Conservation (phyloP, 768 basidiomycete species). For the Mycena chlorophos region DNA sequence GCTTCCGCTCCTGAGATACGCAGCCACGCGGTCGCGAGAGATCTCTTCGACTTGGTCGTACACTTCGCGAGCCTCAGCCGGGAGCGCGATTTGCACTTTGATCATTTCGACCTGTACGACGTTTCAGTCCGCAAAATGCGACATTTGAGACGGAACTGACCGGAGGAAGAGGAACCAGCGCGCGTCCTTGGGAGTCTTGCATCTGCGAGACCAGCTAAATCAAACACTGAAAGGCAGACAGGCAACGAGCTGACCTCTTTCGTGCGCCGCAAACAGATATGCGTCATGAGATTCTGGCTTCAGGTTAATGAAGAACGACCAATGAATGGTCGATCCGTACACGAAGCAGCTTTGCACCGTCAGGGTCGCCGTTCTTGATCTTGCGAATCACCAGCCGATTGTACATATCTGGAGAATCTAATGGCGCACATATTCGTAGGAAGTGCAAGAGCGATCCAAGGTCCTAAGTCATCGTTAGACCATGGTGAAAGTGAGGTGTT, state of each 20-base stretch:
- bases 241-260: conserved; percentile 56
- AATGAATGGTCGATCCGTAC: conserved; percentile 40
- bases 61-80: conserved; percentile 58
- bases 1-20: conserved; percentile 46
- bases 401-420: conserved; percentile 83
- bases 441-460: conserved; percentile 86
- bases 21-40: conserved; percentile 63
- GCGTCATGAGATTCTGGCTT: conserved; percentile 55
- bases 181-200: conserved; percentile 76
- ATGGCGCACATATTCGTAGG: conserved; percentile 78
- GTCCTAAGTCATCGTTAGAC: conserved; percentile 53
- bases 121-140: neutral
- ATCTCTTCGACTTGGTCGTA: conserved; percentile 70
- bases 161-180: conserved; percentile 74
- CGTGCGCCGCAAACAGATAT: conserved; percentile 77
- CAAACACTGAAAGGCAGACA: neutral
- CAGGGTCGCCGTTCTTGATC: conserved; percentile 63
- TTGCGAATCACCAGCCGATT: conserved; percentile 78
- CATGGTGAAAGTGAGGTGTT: neutral
- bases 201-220: conserved; percentile 57
- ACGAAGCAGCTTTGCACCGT: conserved; percentile 69
- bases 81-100: conserved; percentile 37
- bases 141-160: conserved; percentile 33
- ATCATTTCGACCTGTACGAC: neutral
- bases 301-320: conserved; percentile 7